Percentiles rank a stretch among this genome's conserved stretches.
phyloP scores from a whole-genome alignment of 2,329 filamentous ascomycete species.

The Aureobasidium sp. region DNA sequence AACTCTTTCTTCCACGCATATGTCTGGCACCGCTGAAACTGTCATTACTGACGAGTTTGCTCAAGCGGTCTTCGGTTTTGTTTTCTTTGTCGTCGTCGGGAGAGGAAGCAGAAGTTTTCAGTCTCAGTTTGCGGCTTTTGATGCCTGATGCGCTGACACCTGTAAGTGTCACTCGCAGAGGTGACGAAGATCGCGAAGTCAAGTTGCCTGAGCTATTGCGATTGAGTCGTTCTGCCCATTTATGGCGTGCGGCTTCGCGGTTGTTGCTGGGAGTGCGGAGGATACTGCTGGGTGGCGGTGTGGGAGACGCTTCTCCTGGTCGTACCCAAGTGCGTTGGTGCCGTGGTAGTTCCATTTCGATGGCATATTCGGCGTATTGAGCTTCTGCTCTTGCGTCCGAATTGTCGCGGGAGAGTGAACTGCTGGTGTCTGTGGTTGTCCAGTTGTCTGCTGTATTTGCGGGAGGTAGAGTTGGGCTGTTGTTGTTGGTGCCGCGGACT shows the following conservation, averaged over 20 bases:
- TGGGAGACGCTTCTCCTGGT: conserved; percentile 28
- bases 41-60: conserved; percentile 23
- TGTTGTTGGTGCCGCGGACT: not conserved
- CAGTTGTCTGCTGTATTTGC: not conserved
- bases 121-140: not conserved
- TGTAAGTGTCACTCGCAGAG: conserved; percentile 16
- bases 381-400: conserved; percentile 13
- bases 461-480: not conserved
- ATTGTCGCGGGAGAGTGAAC: conserved; percentile 13
- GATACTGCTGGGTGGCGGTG: conserved; percentile 24
- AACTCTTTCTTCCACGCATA: conserved; percentile 10
- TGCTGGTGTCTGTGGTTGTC: conserved; percentile 14
- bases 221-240: conserved; percentile 5
- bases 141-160: conserved; percentile 6
- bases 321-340: conserved; percentile 25
- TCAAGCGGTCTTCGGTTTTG: conserved; percentile 16
- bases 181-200: conserved; percentile 20
- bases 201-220: conserved; percentile 18
- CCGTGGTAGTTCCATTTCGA: conserved; percentile 13
- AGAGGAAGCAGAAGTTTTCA: not conserved
- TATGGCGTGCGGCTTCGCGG: conserved; percentile 2
- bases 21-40: conserved; percentile 21
- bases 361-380: not conserved
- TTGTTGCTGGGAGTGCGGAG: not conserved
- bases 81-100: conserved; percentile 8